Percentiles rank a stretch among this genome's conserved stretches.
Conservation (phyloP, 225 moss, liverwort and hornwort species). For the Pseudisothecium myosuroides region DNA sequence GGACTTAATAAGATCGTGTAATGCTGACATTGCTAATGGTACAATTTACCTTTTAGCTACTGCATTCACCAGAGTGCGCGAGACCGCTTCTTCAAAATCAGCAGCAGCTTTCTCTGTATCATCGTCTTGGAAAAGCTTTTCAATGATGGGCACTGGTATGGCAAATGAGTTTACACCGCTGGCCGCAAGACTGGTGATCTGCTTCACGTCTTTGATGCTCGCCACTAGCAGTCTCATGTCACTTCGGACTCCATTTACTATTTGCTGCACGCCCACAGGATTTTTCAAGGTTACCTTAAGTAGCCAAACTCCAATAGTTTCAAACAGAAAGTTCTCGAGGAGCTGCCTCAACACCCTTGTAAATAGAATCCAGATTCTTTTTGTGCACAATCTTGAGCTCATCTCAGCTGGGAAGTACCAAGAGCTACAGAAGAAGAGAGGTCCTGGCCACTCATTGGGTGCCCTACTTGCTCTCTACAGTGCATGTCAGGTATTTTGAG, state of each 20-base stretch:
- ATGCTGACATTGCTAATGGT: not conserved
- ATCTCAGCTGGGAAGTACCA: not conserved
- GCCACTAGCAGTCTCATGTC: constrained; percentile 57
- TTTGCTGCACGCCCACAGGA: constrained; percentile 15
- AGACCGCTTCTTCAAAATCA: constrained; percentile 33
- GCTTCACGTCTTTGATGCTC: constrained; percentile 44
- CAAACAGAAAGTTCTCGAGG: not conserved
- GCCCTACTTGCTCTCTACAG: not conserved
- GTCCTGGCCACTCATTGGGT: not conserved
- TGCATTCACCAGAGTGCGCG: constrained; percentile 9
- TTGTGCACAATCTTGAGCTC: not conserved
- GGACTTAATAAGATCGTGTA: not conserved
- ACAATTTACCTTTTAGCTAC: not conserved
- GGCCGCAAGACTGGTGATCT: constrained; percentile 39
- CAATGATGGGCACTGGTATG: constrained; percentile 31
- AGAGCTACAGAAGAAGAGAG: not conserved
- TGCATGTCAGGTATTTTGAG: not conserved
- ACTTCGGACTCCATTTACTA: constrained; percentile 32
- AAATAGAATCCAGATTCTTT: not conserved
- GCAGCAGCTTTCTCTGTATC: constrained; percentile 32
- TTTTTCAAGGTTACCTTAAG: not conserved
- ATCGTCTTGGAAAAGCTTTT: constrained; percentile 23
- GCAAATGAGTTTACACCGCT: constrained; percentile 38
- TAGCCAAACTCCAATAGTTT: not conserved
- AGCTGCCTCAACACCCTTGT: not conserved